Evolutionary conservation across 2,329 filamentous ascomycete species (phyloP), one percentile per base, ranked within the genome.

Genomic region (Neofusicoccum umdonicola): DNA sequence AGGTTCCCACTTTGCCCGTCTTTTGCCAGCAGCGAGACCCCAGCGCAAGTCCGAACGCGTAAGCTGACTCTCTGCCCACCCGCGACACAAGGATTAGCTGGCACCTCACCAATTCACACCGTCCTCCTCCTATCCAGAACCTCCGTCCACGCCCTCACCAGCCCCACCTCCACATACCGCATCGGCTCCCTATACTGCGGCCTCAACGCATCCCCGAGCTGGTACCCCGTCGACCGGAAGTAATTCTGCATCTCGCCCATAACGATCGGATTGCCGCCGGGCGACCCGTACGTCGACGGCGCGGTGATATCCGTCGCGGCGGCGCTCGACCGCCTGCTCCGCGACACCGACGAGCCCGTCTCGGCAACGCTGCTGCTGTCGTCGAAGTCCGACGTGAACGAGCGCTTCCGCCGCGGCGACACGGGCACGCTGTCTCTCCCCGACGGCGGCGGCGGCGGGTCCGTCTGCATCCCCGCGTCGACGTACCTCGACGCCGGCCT

Each of bases 181-280:
- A 17, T 8, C 41, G 13, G 12, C 41, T 17, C 41, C 41, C 41
- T 17, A 8, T 8, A 15, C 41, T 17, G 15, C 27, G 70, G 70
- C 7, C 66, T 62, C 22, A 77, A 52, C 35, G 74, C 71, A 62
- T 75, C 72, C 0, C 75, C 74, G 1, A 76, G 67, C 47, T 73
- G 71, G 42, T 77, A 76, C 3, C 71, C 71, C 0, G 73, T 73
- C 22, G 71, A 73, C 12, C 66, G 71, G 62, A 75, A 76, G 47
- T 72, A 76, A 19, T 70, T 71, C 37, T 74, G 66, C 73, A 74
- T 73, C 17, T 71, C 65, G 0, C 75, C 73, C 71, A 76, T 75
- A 27, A 68, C 63, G 0, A 75, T 67, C 0, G 72, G 72, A 48
- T 70, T 71, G 1, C 66, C 64, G 66, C 60, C 11, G 48, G 31